Evolutionary conservation across 768 basidiomycete genomes (phyloP).

Genomic region (Holtermannia corniformis): DNA sequence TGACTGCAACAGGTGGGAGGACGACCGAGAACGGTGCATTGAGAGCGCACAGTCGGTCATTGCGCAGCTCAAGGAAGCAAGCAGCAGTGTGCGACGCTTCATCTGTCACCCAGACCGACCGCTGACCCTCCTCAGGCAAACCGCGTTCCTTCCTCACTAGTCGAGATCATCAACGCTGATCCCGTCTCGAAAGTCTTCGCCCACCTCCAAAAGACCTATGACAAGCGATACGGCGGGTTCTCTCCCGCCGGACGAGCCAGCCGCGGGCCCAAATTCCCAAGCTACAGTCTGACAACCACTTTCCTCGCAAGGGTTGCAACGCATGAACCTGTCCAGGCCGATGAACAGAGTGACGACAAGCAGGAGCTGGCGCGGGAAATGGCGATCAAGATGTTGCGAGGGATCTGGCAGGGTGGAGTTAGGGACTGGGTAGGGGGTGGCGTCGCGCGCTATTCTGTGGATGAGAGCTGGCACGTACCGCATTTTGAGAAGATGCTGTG

Average conservation of each 20-base stretch:
- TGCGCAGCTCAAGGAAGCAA: conserved; percentile 22
- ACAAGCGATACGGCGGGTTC: conserved; percentile 43
- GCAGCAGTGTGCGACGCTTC: conserved; percentile 7
- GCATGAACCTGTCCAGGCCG: not conserved
- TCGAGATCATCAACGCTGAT: conserved; percentile 10
- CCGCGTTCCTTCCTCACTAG: conserved; percentile 9
- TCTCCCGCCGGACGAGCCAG: conserved; percentile 23
- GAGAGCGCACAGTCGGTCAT: conserved; percentile 25
- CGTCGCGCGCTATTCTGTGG: conserved; percentile 44
- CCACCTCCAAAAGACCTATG: conserved; percentile 30
- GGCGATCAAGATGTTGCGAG: conserved; percentile 26
- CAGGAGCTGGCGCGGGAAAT: conserved; percentile 12
- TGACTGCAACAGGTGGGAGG: conserved; percentile 18
- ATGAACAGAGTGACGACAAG: conserved; percentile 4
- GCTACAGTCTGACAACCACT: conserved; percentile 28
- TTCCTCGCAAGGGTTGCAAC: conserved; percentile 24
- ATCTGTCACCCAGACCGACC: not conserved
- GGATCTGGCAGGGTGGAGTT: conserved; percentile 42
- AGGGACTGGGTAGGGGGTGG: conserved; percentile 45
- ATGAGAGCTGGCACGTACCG: conserved; percentile 45
- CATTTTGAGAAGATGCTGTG: conserved; percentile 45
- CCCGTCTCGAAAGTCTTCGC: conserved; percentile 17
- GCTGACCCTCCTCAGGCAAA: conserved; percentile 9
- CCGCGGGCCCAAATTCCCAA: conserved; percentile 43
- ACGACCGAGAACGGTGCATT: conserved; percentile 22